These are phyloP conservation scores for Ophiostoma montium DNA, from an alignment of 2,329 filamentous ascomycete genomes.

Conservation along the genomic window DNA sequence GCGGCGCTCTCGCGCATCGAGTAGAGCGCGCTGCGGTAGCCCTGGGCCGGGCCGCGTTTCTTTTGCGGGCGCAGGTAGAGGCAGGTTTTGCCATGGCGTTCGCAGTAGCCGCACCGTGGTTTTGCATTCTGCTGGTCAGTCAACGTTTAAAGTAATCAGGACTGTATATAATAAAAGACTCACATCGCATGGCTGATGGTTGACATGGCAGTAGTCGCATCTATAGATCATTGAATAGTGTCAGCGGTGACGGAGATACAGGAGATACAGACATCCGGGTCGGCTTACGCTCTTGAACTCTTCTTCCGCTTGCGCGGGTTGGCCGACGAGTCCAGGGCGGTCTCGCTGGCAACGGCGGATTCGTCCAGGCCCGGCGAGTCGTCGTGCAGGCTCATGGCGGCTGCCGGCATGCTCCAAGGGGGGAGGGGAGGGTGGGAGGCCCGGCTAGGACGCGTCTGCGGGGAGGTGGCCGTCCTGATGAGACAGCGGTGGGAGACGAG, in stretches of 20 bases:
- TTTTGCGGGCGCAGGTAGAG: conserved; percentile 25
- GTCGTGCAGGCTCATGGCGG: conserved; percentile 10
- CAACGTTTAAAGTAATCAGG: no score
- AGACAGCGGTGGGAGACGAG: no score
- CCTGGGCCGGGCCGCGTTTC: conserved; percentile 25
- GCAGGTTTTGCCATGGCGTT: conserved; percentile 24
- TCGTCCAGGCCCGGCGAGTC: conserved; percentile 8
- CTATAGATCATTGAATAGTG: conserved; percentile 15
- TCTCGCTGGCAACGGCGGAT: conserved; percentile 8
- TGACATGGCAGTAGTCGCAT: conserved; percentile 33
- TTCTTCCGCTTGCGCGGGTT: conserved; percentile 24
- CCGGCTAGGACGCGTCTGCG: neutral
- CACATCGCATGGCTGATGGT: conserved; percentile 32
- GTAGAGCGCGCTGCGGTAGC: conserved; percentile 25
- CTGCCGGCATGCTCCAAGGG: neutral
- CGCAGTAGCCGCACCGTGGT: conserved; percentile 32
- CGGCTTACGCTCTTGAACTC: conserved; percentile 22
- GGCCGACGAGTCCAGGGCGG: conserved; percentile 13
- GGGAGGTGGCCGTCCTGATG: neutral
- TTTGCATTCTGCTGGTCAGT: conserved; percentile 21
- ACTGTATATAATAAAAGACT: no score
- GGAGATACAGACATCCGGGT: neutral
- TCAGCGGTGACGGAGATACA: neutral
- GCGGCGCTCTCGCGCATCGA: conserved; percentile 25
- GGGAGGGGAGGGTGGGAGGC: no score